Conservation (phyloP, 2,329 filamentous ascomycete species). For the Curvularia hawaiiensis region DNA sequence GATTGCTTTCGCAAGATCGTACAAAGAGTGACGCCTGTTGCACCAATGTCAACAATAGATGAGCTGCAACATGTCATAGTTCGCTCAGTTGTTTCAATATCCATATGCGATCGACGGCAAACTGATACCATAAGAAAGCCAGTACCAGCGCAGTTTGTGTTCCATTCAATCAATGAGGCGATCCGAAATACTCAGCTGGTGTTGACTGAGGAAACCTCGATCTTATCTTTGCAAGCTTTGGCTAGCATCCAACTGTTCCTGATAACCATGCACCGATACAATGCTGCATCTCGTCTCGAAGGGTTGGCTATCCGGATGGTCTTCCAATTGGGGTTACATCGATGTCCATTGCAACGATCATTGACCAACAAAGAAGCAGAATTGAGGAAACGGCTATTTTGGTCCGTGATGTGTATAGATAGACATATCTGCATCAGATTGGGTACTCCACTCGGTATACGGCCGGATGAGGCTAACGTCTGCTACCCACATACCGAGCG, state of each 20-base stretch:
- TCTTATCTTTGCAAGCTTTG: constrained; percentile 30
- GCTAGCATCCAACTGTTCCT: constrained; percentile 33
- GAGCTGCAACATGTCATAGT: constrained; percentile 27
- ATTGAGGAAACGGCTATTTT: constrained; percentile 33
- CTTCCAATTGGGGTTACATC: constrained; percentile 27
- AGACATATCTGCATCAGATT: constrained; percentile 32
- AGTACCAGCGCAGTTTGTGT: constrained; percentile 21
- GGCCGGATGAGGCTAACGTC: constrained; percentile 27
- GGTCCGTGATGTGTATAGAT: constrained; percentile 33
- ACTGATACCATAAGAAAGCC: constrained; percentile 10
- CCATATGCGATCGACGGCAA: constrained; percentile 28
- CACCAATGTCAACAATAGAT: constrained; percentile 5
- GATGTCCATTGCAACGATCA: constrained; percentile 20
- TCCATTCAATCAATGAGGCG: constrained; percentile 30
- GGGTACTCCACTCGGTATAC: constrained; percentile 28
- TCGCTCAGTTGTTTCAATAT: constrained; percentile 33
- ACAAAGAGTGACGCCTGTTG: constrained; percentile 4
- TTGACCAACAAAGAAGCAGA: constrained; percentile 20
- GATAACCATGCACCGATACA: constrained; percentile 33
- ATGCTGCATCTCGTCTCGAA: constrained; percentile 31
- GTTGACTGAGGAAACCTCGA: constrained; percentile 30
- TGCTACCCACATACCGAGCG: constrained; percentile 30
- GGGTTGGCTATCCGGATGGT: constrained; percentile 28
- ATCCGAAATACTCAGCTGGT: constrained; percentile 24
- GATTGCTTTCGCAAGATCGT: constrained; percentile 23